Base-by-base conservation (phyloP, 225 moss, liverwort and hornwort species). In the Bryoerythrophyllum caledonicum region DNA sequence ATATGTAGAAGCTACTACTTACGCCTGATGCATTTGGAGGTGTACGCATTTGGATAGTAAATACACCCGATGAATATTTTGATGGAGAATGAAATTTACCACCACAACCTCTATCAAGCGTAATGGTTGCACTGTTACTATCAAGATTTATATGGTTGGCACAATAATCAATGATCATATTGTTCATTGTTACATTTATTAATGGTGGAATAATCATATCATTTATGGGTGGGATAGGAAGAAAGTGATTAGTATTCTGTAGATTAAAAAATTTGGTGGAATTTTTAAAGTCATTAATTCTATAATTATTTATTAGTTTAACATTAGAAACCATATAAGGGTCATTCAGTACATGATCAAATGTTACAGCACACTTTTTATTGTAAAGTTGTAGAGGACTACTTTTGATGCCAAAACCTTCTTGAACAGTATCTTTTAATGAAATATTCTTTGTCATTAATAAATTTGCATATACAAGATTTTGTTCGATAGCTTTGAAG, bases 1-100 rank as follows among this genome's bases (percentile, higher is more conserved):
- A 82, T 14, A 85, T 55, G 41, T 72, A 85, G 38, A 82, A 82
- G 51, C 79, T 85, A 49, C 55, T 85, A 63, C 79, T 79, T 16
- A 79, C 59, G 0, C 85, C 85, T 0, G 49, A n/a, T 49, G 82
- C 74, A 48, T 72, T 68, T 9, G 23, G 25, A 38, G 85, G 76
- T 37, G 76, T 48, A 12, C 56, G 67, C 71, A 85, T 72, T 63
- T 61, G 66, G 21, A 79, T 37, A 3, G 82, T 58, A 63, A 85
- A 85, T 10, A 85, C 73, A 15, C 85, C 79, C 0, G 79, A 85
- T 2, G 72, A 68, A 67, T 79, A 85, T 11, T 82, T 82, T 5
- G 54, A 67, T 2, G 2, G 56, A 15, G 82, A 68, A 35, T 86
- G 85, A 25, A 78, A 82, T 15, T 82, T 86, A 1, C 85, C 79